These are phyloP conservation scores for Amanita muscaria DNA, from an alignment of 768 basidiomycete species.

Conservation along the genomic window DNA sequence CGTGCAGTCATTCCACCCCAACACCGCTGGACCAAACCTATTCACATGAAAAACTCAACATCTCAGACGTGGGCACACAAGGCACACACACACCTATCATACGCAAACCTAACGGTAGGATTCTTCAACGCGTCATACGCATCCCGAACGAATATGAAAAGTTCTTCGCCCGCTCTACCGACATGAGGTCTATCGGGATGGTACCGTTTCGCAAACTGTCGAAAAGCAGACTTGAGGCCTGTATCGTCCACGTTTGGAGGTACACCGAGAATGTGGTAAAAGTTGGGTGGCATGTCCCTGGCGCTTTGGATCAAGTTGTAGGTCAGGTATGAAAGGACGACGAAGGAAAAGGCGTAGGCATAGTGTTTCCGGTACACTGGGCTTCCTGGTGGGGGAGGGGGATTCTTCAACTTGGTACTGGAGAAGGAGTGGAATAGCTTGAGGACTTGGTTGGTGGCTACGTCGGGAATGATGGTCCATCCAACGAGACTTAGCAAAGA, in stretches of 20 bases:
- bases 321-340: slow-evolving; percentile 56
- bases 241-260: slow-evolving; percentile 53
- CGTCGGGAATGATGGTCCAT: slow-evolving; percentile 62
- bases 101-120: slow-evolving; percentile 73
- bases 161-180: slow-evolving; percentile 45
- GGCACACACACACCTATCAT: slow-evolving; percentile 55
- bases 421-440: slow-evolving; percentile 32
- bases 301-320: slow-evolving; percentile 58
- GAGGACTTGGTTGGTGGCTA: slow-evolving; percentile 45
- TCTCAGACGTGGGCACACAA: slow-evolving; percentile 1
- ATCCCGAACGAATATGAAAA: slow-evolving; percentile 65
- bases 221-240: slow-evolving; percentile 63
- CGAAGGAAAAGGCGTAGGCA: slow-evolving; percentile 50
- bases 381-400: slow-evolving; percentile 31
- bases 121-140: slow-evolving; percentile 75
- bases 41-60: slow-evolving; percentile 1
- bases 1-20: slow-evolving; percentile 55
- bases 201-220: slow-evolving; percentile 60
- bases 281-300: slow-evolving; percentile 55
- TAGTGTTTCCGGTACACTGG: slow-evolving; percentile 47
- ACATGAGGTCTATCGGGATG: slow-evolving; percentile 70
- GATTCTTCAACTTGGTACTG: slow-evolving; percentile 21
- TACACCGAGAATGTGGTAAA: slow-evolving; percentile 68
- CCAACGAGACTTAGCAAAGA: slow-evolving; percentile 37
- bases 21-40: slow-evolving; percentile 72